Evolutionary conservation across 2,329 filamentous ascomycete species (phyloP).

Genomic region (Penicillium sp.): DNA sequence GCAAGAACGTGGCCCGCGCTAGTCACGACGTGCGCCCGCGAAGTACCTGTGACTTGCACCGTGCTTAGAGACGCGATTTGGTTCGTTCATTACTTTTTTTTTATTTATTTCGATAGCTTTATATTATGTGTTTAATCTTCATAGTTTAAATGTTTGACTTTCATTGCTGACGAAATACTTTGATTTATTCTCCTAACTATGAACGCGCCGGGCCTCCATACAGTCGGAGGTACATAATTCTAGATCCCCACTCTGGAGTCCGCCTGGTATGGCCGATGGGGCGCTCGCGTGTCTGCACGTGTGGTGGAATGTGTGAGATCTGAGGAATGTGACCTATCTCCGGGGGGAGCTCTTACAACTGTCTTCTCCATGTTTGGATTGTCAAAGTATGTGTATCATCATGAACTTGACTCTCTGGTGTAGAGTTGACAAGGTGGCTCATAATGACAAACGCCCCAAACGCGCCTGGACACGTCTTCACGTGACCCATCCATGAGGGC

Average conservation of each 20-base stretch:
- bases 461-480: slow-evolving; percentile 30
- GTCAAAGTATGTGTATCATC: too few relatives aligned
- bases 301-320: slow-evolving; percentile 25
- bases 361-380: slow-evolving; percentile 7
- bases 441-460: slow-evolving; percentile 18
- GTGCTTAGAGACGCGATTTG: background rate
- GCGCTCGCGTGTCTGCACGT: slow-evolving; percentile 31
- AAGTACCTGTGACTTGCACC: slow-evolving; percentile 23
- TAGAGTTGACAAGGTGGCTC: background rate
- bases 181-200: slow-evolving; percentile 5
- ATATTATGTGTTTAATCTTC: background rate
- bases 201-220: slow-evolving; percentile 3
- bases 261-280: slow-evolving; percentile 25
- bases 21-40: slow-evolving; percentile 27
- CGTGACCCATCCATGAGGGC: slow-evolving; percentile 20
- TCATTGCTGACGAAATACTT: background rate
- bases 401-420: too few relatives aligned
- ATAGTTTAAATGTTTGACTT: background rate
- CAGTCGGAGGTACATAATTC: slow-evolving; percentile 24
- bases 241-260: slow-evolving; percentile 24
- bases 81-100: background rate
- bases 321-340: background rate
- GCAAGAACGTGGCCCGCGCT: slow-evolving; percentile 37
- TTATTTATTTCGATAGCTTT: background rate
- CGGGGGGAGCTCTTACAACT: background rate